Evolutionary conservation across 228 moss, liverwort and hornwort genomes (phyloP).

Genomic region (Sphagnum fallax): DNA sequence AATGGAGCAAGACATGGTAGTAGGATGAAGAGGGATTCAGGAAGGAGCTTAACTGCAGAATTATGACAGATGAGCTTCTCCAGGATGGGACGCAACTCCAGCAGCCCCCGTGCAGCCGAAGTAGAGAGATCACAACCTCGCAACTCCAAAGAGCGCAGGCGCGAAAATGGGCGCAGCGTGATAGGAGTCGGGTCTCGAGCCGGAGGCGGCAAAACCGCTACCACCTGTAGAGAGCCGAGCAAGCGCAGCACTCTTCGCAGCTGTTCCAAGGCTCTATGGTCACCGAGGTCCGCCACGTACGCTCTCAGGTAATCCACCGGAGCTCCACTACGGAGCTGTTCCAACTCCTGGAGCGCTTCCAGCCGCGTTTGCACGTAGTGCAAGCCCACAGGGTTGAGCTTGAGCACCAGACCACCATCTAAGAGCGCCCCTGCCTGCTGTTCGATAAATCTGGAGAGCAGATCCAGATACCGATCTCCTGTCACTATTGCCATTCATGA

Average conservation of each 20-base stretch:
- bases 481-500: conserved; percentile 87
- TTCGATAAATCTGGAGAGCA: conserved; percentile 76
- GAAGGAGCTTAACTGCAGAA: conserved; percentile 48
- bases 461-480: conserved; percentile 91
- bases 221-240: conserved; percentile 69
- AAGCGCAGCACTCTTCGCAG: conserved; percentile 70
- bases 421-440: conserved; percentile 62
- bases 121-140: conserved; percentile 95
- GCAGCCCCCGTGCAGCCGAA: conserved; percentile 77
- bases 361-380: conserved; percentile 86
- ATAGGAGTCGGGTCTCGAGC: conserved; percentile 77
- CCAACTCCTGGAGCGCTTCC: conserved; percentile 88
- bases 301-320: conserved; percentile 94
- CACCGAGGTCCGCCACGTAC: conserved; percentile 92
- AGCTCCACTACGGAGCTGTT: conserved; percentile 73
- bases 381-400: conserved; percentile 92
- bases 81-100: conserved; percentile 78
- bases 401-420: conserved; percentile 70
- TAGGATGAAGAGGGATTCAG: not conserved
- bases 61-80: conserved; percentile 88
- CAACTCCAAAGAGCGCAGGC: conserved; percentile 78
- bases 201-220: conserved; percentile 50
- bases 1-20: no score
- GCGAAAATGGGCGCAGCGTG: conserved; percentile 63
- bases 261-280: conserved; percentile 90